phyloP scores from a whole-genome alignment of 1,284 basidiomycete genomes.

The Ganoderma leucocontextum region DNA sequence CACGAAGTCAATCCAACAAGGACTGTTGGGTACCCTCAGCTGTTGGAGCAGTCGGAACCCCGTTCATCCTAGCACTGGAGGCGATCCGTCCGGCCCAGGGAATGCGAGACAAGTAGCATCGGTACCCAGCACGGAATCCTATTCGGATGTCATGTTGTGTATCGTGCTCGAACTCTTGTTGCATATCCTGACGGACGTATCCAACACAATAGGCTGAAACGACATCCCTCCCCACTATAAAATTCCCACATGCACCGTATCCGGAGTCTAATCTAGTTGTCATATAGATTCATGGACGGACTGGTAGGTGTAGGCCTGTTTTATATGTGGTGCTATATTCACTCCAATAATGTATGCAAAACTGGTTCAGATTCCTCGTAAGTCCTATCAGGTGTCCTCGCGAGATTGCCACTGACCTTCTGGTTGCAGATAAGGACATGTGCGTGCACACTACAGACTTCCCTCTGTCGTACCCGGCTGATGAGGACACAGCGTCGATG shows the following conservation, averaged over 20 bases:
- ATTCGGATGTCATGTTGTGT: background rate
- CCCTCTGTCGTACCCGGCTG: background rate
- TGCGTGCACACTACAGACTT: conserved; percentile 43
- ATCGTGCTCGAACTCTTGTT: background rate
- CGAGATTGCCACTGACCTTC: background rate
- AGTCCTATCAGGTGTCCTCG: conserved; percentile 5
- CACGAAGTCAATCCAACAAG: background rate
- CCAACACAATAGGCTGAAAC: too few species aligned
- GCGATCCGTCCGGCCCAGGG: background rate
- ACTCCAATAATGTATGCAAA: background rate
- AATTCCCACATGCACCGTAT: background rate
- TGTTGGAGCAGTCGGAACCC: background rate
- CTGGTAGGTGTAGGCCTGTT: conserved; percentile 50
- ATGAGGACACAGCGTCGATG: conserved; percentile 42
- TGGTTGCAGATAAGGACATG: conserved; percentile 63
- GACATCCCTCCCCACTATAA: too few species aligned
- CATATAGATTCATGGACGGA: conserved; percentile 74
- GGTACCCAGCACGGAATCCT: conserved; percentile 4
- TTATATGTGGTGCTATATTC: conserved; percentile 5
- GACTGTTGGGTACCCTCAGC: background rate
- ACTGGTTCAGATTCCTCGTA: conserved; percentile 39
- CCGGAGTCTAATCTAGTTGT: background rate
- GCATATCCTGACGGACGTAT: background rate
- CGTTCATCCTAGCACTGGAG: background rate
- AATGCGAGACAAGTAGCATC: background rate